Percentiles rank a stretch among this genome's conserved stretches.
Conservation (phyloP, 1,139 yeast genomes). For the Saccharomyces hybrid region DNA sequence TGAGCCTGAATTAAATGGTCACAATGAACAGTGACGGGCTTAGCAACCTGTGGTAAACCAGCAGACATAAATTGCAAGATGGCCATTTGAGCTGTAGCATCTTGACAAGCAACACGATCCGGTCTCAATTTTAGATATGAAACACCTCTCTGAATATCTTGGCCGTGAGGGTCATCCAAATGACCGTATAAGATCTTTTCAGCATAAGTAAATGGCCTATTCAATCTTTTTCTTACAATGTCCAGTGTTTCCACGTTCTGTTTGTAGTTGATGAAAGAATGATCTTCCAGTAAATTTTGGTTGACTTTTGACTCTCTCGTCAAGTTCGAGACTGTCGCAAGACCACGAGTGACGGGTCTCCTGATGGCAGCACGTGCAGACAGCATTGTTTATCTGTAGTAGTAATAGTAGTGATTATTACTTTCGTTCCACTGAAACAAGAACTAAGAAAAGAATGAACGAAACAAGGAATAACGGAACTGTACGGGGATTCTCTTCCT, state of each 20-base stretch:
- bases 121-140: conserved; percentile 96
- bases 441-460: not conserved
- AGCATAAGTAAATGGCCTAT: conserved; percentile 94
- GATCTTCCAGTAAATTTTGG: conserved; percentile 84
- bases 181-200: conserved; percentile 95
- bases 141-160: conserved; percentile 92
- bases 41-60: conserved; percentile 87
- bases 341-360: conserved; percentile 43
- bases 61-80: conserved; percentile 97
- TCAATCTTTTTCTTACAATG: conserved; percentile 78
- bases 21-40: conserved; percentile 97
- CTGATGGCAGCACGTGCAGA: conserved; percentile 35
- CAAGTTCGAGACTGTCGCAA: conserved; percentile 60
- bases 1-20: conserved; percentile 98
- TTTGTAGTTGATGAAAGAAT: conserved; percentile 73
- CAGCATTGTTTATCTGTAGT: conserved; percentile 26
- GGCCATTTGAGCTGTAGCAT: conserved; percentile 99
- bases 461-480: not conserved
- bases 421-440: not conserved
- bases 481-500: not conserved
- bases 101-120: conserved; percentile 99
- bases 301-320: conserved; percentile 88
- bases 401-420: not conserved
- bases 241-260: conserved; percentile 74
- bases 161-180: conserved; percentile 90